Evolutionary conservation across 257 asterid species (phyloP).

Genomic region (Galeopsis tetrahit): DNA sequence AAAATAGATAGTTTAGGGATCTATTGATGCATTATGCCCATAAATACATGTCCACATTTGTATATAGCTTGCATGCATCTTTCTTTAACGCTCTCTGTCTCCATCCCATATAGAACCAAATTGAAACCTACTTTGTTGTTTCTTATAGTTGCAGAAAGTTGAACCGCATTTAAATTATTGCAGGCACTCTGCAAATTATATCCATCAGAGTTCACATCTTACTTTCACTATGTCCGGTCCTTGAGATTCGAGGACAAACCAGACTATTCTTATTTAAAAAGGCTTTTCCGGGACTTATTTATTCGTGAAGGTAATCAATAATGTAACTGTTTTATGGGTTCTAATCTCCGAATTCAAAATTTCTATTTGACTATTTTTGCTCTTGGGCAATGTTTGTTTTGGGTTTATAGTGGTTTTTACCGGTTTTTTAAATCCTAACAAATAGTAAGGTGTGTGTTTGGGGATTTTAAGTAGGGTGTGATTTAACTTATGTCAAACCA

Average conservation of each 20-base stretch:
- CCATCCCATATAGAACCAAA: slow-evolving; percentile 1
- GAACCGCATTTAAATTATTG: slow-evolving; percentile 20
- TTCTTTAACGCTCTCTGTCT: not conserved
- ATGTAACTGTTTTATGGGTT: not conserved
- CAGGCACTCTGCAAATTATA: slow-evolving; percentile 91
- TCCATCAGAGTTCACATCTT: slow-evolving; percentile 88
- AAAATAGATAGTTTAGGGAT: too few species aligned
- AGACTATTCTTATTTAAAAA: slow-evolving; percentile 88
- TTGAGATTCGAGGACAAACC: slow-evolving; percentile 92
- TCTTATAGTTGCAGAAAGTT: slow-evolving; percentile 26
- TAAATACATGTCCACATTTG: not conserved
- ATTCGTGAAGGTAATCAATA: slow-evolving; percentile 81
- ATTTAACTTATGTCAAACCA: too few species aligned
- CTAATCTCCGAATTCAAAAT: not conserved
- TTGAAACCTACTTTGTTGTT: slow-evolving; percentile 19
- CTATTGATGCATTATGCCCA: too few species aligned
- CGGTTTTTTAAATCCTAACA: too few species aligned
- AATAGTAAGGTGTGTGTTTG: too few species aligned
- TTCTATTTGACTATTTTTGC: not conserved
- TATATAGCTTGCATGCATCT: slow-evolving; percentile 19
- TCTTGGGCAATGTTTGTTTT: too few species aligned
- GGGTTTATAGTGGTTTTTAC: too few species aligned
- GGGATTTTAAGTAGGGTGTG: too few species aligned
- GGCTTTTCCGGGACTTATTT: slow-evolving; percentile 92
- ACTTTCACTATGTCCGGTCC: slow-evolving; percentile 91